These are phyloP conservation scores for Phylloporus sp. DNA, from an alignment of 768 basidiomycete species.

Conservation along the genomic window DNA sequence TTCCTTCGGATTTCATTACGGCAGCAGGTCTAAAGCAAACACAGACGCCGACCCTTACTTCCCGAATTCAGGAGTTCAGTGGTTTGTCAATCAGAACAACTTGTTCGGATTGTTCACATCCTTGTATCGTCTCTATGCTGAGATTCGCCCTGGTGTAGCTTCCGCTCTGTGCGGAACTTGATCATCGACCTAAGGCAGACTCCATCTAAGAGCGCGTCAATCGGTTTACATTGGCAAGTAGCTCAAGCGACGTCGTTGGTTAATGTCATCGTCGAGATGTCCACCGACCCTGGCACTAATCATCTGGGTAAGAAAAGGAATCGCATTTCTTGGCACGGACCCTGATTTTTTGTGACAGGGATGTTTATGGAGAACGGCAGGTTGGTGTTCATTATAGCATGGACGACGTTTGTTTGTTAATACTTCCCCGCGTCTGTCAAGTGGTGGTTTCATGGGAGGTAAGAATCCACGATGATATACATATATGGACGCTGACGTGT, in stretches of 20 bases:
- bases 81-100: constrained; percentile 23
- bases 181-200: constrained; percentile 62
- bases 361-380: constrained; percentile 79
- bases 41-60: constrained; percentile 71
- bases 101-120: constrained; percentile 10
- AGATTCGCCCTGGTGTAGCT: constrained; percentile 34
- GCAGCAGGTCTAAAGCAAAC: not conserved
- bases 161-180: constrained; percentile 69
- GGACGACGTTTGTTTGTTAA: not conserved
- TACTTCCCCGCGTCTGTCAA: not conserved
- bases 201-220: constrained; percentile 48
- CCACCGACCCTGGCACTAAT: constrained; percentile 50
- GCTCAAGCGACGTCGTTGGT: constrained; percentile 70
- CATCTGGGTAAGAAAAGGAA: constrained; percentile 55
- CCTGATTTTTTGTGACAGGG: constrained; percentile 17
- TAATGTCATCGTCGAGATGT: constrained; percentile 71
- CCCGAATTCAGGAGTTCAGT: constrained; percentile 32
- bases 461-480: constrained; percentile 6
- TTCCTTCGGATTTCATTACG: not conserved
- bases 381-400: constrained; percentile 11
- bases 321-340: not conserved
- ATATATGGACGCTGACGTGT: not conserved
- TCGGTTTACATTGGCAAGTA: constrained; percentile 82
- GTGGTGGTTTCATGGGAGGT: constrained; percentile 55
- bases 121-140: not conserved